Evolutionary conservation across 108 stramenopile species (phyloP), one percentile per base, ranked within the genome.

Genomic region (Stephanodiscus minutulus): DNA sequence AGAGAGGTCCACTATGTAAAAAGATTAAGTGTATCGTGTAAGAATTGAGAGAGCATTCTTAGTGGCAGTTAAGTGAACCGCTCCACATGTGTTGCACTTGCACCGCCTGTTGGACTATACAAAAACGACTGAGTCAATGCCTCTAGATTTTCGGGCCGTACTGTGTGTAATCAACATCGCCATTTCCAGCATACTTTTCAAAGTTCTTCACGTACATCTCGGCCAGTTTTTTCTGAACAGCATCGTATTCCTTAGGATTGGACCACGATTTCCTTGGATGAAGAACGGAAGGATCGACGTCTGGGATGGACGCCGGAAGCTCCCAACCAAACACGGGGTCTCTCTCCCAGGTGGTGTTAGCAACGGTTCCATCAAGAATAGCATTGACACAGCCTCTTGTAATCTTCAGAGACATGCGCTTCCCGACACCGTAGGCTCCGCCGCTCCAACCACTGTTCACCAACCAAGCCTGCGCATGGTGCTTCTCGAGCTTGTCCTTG

Each of bases 391-490:
- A 97, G 15, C 90, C 82, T 43, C 98, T 88, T 13, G 98, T 99
- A 24, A 90, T 96, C 79, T 97, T 92, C 86, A 99, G 97, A 35
- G 85, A 84, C 98, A 99, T 99, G 77, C 98, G 96, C 62, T 93
- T 69, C 10, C 97, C 97, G 31, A 91, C 93, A 24, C 96, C 96
- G 70, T 96, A 96, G 52, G 91, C 82, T 27, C 98, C 98, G 29
- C 98, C 98, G 24, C 93, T 86, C 98, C 98, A 99, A 48, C 98
- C 98, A 39, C 94, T 96, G 85, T 99, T 99, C 69, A 99, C 96
- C 33, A 99, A 70, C 91, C 86, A 99, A 28, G 88, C 95, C 68
- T 95, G 82, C 20, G 96, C 83, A 48, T 87, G 89, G 70, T 98
- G 93, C 33, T 79, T 84, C 39, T 92, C 87, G 44, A 98, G 74